A percentile compares a stretch with the other conserved stretches of the same genome.
Conservation (phyloP, 108 stramenopile species). For the Pelagomonas calceolata region DNA sequence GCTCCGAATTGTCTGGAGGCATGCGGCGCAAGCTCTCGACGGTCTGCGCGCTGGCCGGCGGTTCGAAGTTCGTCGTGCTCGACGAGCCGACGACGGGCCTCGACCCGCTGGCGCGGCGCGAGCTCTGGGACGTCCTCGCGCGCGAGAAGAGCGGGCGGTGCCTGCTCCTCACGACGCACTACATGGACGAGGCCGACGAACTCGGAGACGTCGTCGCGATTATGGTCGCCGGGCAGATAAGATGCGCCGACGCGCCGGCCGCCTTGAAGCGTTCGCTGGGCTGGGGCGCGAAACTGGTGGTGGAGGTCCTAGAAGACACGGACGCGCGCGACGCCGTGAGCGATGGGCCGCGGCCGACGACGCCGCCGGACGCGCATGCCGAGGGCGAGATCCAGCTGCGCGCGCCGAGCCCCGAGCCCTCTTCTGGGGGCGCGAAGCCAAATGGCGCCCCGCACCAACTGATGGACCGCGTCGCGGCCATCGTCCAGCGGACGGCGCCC, state of each 20-base stretch:
- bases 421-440: no score
- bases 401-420: no score
- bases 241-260: constrained; percentile 33
- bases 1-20: constrained; percentile 57
- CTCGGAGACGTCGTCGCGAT: constrained; percentile 60
- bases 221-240: constrained; percentile 44
- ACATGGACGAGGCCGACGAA: constrained; percentile 64
- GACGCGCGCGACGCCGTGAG: constrained; percentile 9
- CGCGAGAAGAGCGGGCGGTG: constrained; percentile 51
- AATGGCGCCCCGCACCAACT: no score
- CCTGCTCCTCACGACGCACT: constrained; percentile 57
- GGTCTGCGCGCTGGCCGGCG: constrained; percentile 67
- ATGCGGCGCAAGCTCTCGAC: constrained; percentile 80
- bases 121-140: constrained; percentile 72
- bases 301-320: neutral
- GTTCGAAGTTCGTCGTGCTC: constrained; percentile 54
- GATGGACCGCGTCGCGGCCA: no score
- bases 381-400: no score
- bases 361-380: no score
- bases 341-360: neutral
- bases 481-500: no score
- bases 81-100: constrained; percentile 69
- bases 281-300: constrained; percentile 25
- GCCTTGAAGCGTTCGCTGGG: constrained; percentile 45
- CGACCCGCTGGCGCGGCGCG: constrained; percentile 36